These are phyloP conservation scores for Phytopythium oedochilum DNA, from an alignment of 352 stramenopile species.

Conservation along the genomic window DNA sequence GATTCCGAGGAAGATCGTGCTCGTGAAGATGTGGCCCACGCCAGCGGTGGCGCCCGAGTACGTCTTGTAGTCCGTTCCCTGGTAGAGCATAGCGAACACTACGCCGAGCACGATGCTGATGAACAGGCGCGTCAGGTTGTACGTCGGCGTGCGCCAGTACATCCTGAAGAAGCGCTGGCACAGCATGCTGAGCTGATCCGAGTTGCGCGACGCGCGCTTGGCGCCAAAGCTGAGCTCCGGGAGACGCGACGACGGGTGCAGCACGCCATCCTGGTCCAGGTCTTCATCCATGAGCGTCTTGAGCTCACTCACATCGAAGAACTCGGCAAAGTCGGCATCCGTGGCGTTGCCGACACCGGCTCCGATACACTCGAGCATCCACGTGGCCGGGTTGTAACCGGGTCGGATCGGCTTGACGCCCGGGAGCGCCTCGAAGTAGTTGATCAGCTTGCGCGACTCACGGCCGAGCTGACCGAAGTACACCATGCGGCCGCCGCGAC, in stretches of 20 bases:
- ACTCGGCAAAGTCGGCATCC: slow-evolving; percentile 18
- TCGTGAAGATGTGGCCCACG: slow-evolving; percentile 85
- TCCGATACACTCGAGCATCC: slow-evolving; percentile 87
- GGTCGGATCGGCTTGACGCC: slow-evolving; percentile 36
- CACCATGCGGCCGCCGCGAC: slow-evolving; percentile 65
- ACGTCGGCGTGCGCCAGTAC: slow-evolving; percentile 20
- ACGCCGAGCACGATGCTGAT: slow-evolving; percentile 52
- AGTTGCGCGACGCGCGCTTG: slow-evolving; percentile 26
- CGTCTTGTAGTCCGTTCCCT: slow-evolving; percentile 36
- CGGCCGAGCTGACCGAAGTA: slow-evolving; percentile 77
- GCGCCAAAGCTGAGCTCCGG: slow-evolving; percentile 34
- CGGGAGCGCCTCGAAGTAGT: slow-evolving; percentile 67
- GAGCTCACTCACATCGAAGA: slow-evolving; percentile 31
- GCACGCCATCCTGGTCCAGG: slow-evolving; percentile 38
- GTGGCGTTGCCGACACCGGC: slow-evolving; percentile 17
- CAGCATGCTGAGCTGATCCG: slow-evolving; percentile 27
- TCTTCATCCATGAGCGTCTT: slow-evolving; percentile 35
- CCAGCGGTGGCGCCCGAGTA: slow-evolving; percentile 36
- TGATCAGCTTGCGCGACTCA: slow-evolving; percentile 37
- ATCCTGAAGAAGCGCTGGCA: slow-evolving; percentile 27
- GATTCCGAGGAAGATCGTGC: slow-evolving; percentile 75
- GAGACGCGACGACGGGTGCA: slow-evolving; percentile 23
- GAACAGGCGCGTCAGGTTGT: slow-evolving; percentile 65
- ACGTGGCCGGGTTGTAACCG: slow-evolving; percentile 87
- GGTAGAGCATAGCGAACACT: slow-evolving; percentile 73